Evolutionary conservation across 2,329 filamentous ascomycete species (phyloP), one percentile per base, ranked within the genome.

Genomic region (Pseudocercospora musae): DNA sequence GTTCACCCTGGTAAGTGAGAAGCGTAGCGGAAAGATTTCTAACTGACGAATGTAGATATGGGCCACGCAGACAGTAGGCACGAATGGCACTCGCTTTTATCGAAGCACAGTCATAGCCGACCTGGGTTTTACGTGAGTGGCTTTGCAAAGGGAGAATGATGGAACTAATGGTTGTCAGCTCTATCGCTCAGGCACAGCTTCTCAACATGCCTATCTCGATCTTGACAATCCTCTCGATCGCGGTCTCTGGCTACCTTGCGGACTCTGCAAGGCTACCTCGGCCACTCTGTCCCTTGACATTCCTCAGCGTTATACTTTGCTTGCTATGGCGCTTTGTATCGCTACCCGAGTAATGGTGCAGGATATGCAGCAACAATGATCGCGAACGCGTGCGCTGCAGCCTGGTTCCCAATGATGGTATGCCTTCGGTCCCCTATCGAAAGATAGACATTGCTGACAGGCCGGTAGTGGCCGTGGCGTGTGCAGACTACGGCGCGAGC

Each of bases 11-110:
- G 37, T 40, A n/a, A 18, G 15, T 40, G 15, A 40, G 15, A 40
- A 40, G 37, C 37, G 2, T 8, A 40, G 37, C 37, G 5, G 15
- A 6, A 40, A 40, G 37, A 40, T 40, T 15, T 18, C 3, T 6
- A 15, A 15, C 37, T 40, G 37, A 40, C 37, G 18, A 8, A 1
- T 2, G 15, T 8, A 40, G 0, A 78, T 79, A 18, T 82, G 79
- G 79, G 79, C 79, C 0, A 73, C 77, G 18, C 81, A 79, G 57
- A 82, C 79, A 0, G 77, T 81, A 7, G 79, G 79, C 3, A 81
- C 78, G 6, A 75, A 72, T 13, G 79, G 79, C 8, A 73, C 80
- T 1, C 73, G 73, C 9, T 81, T 81, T 62, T 79, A 78, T 62
- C 77, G 78, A 60, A 74, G 75, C 0, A 80, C 77, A 0, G 73